Evolutionary conservation across 2,329 filamentous ascomycete genomes (phyloP).

Genomic region (Epichloe uncinata): DNA sequence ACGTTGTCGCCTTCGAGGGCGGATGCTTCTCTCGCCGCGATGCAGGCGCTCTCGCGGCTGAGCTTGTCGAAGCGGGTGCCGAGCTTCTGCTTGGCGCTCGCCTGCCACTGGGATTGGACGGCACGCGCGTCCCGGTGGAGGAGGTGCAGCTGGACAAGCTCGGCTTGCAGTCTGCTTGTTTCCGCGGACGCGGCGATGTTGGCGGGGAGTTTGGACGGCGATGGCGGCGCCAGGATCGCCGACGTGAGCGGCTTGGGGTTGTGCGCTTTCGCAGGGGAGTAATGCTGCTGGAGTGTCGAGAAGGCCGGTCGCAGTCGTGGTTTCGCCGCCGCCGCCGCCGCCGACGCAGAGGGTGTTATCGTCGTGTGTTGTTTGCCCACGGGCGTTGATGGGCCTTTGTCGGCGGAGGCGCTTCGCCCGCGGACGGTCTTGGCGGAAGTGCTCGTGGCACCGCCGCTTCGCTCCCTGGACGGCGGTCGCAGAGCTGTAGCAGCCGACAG

Average conservation of each 20-base stretch:
- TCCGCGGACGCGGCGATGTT: slow-evolving; percentile 47
- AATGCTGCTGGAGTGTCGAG: slow-evolving; percentile 52
- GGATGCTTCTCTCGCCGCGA: slow-evolving; percentile 26
- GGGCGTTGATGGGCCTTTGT: slow-evolving; percentile 10
- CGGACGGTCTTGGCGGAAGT: neutral
- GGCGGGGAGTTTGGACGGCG: slow-evolving; percentile 46
- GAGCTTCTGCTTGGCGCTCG: slow-evolving; percentile 38
- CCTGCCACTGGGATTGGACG: slow-evolving; percentile 37
- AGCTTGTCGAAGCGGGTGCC: slow-evolving; percentile 30
- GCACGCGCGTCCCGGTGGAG: slow-evolving; percentile 41
- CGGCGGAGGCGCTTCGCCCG: slow-evolving; percentile 8
- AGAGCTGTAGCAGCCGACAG: slow-evolving; percentile 15
- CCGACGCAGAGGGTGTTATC: neutral
- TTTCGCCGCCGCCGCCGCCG: slow-evolving; percentile 7
- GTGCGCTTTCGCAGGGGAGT: slow-evolving; percentile 47
- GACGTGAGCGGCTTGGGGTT: slow-evolving; percentile 50
- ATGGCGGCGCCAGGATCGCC: slow-evolving; percentile 43
- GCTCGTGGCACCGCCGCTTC: neutral
- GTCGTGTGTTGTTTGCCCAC: neutral
- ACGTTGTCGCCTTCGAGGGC: slow-evolving; percentile 37
- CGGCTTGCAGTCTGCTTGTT: slow-evolving; percentile 45
- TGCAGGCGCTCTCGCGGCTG: slow-evolving; percentile 18
- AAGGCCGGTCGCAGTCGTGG: slow-evolving; percentile 40
- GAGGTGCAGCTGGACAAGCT: slow-evolving; percentile 52
- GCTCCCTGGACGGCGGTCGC: slow-evolving; percentile 16